Percentiles rank a stretch among this genome's conserved stretches.
phyloP scores from a whole-genome alignment of 164 flowering plant genomes.

The Piper betle region DNA sequence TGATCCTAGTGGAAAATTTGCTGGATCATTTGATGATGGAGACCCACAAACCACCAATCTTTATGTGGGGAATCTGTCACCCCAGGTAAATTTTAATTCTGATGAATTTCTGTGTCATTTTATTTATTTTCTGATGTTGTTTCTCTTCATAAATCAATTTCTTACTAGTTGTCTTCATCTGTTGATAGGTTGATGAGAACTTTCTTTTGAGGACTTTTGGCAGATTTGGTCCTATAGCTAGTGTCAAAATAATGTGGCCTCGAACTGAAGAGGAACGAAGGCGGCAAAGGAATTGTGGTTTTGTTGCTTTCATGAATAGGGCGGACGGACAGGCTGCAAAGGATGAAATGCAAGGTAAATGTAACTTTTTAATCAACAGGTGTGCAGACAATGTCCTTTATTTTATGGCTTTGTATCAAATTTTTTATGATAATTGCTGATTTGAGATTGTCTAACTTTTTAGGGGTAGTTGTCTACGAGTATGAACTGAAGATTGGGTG shows the following conservation, averaged over 20 bases:
- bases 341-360: slow-evolving; percentile 99
- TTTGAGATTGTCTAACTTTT: neutral
- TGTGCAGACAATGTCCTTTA: too few relatives aligned
- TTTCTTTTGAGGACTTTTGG: slow-evolving; percentile 95
- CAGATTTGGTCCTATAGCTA: slow-evolving; percentile 98
- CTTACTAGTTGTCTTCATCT: neutral
- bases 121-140: neutral
- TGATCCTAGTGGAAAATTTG: slow-evolving; percentile 86
- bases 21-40: slow-evolving; percentile 98
- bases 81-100: slow-evolving; percentile 41
- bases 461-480: slow-evolving; percentile 94
- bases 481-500: slow-evolving; percentile 98
- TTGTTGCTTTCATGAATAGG: slow-evolving; percentile 99
- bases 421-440: neutral
- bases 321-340: slow-evolving; percentile 98
- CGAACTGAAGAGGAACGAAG: slow-evolving; percentile 93
- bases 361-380: too few relatives aligned
- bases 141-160: neutral
- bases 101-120: neutral
- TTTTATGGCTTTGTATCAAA: too few relatives aligned
- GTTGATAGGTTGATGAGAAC: slow-evolving; percentile 84
- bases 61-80: slow-evolving; percentile 96
- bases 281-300: slow-evolving; percentile 96
- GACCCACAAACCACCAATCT: slow-evolving; percentile 99
- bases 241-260: slow-evolving; percentile 99